Conservation (phyloP, 2,329 filamentous ascomycete species). For the Apiospora koreana region DNA sequence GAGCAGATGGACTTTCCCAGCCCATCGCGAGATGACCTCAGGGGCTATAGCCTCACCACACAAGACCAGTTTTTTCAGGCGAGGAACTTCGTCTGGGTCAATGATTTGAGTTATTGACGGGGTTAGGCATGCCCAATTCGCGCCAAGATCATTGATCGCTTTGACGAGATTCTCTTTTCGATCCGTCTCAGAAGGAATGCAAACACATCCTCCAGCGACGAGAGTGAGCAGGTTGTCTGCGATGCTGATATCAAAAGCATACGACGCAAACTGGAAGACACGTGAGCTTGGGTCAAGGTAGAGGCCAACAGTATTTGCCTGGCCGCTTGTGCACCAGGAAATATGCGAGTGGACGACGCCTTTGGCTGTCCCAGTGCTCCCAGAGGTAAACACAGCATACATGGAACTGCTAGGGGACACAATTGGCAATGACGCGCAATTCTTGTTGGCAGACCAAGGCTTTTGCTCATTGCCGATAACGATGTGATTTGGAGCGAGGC, state of each 20-base stretch:
- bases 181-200: slow-evolving; percentile 45
- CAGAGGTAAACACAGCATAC: neutral
- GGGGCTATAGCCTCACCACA: neutral
- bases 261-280: slow-evolving; percentile 22
- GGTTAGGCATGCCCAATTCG: neutral
- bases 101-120: too few relatives aligned
- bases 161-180: neutral
- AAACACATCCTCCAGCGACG: slow-evolving; percentile 59
- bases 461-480: too few relatives aligned
- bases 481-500: too few relatives aligned
- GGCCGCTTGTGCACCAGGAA: too few relatives aligned
- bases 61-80: neutral
- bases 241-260: slow-evolving; percentile 54
- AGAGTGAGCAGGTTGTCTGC: slow-evolving; percentile 54
- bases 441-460: neutral
- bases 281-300: slow-evolving; percentile 40
- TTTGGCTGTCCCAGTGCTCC: neutral
- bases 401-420: too few relatives aligned
- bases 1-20: neutral
- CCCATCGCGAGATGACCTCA: neutral
- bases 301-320: slow-evolving; percentile 36
- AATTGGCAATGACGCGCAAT: neutral
- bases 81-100: neutral
- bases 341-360: neutral
- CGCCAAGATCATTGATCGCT: neutral